Evolutionary conservation across 2,329 filamentous ascomycete species (phyloP).

Genomic region (Penicillium sp.): DNA sequence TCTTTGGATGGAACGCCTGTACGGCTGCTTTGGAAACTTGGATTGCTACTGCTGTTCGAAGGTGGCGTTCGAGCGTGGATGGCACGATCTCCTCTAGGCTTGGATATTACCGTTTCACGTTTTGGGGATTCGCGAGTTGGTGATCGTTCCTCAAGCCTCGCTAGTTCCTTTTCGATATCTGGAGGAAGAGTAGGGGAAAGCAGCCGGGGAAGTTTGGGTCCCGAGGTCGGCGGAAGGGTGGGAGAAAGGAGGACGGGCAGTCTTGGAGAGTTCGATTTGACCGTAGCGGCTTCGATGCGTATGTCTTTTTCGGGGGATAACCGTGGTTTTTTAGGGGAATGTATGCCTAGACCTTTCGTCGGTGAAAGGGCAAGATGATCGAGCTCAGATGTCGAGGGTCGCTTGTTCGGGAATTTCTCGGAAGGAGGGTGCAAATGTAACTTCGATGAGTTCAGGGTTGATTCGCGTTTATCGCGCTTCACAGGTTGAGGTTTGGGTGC

Average conservation of each 20-base stretch:
- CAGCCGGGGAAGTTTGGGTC: constrained; percentile 49
- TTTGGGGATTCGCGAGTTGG: constrained; percentile 22
- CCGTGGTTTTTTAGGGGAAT: constrained; percentile 41
- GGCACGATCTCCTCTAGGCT: constrained; percentile 10
- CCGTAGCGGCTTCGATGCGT: constrained; percentile 25
- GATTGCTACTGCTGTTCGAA: constrained; percentile 9
- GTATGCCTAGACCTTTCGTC: constrained; percentile 23
- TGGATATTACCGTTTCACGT: constrained; percentile 20
- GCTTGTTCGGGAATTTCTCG: constrained; percentile 28
- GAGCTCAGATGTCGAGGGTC: constrained; percentile 23
- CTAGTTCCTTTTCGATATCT: constrained; percentile 54
- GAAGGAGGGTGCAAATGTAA: constrained; percentile 13
- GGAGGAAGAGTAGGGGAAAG: constrained; percentile 59
- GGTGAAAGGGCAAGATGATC: constrained; percentile 17
- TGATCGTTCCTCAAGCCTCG: constrained; percentile 40
- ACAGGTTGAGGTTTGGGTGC: constrained; percentile 17
- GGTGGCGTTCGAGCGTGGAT: constrained; percentile 4
- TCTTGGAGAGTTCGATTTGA: constrained; percentile 25
- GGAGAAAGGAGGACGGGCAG: constrained; percentile 41
- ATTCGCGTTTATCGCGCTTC: constrained; percentile 16
- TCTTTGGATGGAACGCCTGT: constrained; percentile 10
- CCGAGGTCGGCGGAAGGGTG: constrained; percentile 45
- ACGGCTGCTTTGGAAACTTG: constrained; percentile 8
- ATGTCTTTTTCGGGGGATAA: constrained; percentile 35
- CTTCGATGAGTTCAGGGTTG: constrained; percentile 13